These are phyloP conservation scores for Sporisorium sorghi DNA, from an alignment of 1,284 basidiomycete species.

Conservation along the genomic window DNA sequence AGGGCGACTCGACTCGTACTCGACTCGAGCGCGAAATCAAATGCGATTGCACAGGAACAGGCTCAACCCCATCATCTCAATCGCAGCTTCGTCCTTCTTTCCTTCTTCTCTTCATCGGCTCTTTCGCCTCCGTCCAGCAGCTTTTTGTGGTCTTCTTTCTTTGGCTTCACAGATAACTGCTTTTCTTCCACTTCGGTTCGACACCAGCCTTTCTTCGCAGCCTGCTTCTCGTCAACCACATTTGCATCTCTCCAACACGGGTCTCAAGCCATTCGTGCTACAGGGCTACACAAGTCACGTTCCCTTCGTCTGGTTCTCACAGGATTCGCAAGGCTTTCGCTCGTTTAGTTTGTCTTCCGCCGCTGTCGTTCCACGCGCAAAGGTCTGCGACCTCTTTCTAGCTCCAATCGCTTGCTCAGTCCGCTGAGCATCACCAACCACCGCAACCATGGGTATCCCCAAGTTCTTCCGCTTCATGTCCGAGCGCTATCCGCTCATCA, in stretches of 20 bases:
- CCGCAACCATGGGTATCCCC: conserved; percentile 63
- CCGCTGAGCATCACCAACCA: conserved; percentile 9
- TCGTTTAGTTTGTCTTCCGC: background rate
- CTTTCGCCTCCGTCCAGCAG: conserved; percentile 46
- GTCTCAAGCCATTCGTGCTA: background rate
- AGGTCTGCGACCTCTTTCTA: conserved; percentile 2
- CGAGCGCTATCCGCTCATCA: conserved; percentile 97
- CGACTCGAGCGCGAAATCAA: background rate
- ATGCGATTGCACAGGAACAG: background rate
- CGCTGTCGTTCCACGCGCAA: conserved; percentile 4
- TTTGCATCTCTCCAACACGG: conserved; percentile 24
- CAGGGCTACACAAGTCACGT: conserved; percentile 3
- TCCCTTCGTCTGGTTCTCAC: conserved; percentile 2
- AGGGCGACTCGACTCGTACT: background rate
- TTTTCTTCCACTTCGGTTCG: conserved; percentile 14
- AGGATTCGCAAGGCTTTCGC: conserved; percentile 6
- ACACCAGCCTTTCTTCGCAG: conserved; percentile 9
- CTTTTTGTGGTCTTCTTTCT: conserved; percentile 18
- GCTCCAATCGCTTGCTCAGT: conserved; percentile 3
- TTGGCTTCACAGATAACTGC: conserved; percentile 19
- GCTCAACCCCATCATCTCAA: background rate
- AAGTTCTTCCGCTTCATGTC: conserved; percentile 75
- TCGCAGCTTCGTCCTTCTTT: background rate
- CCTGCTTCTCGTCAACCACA: conserved; percentile 21
- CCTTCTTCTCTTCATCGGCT: conserved; percentile 31